Percentiles rank a stretch among this genome's conserved stretches.
Conservation (phyloP, 805 yeast species). For the Myxozyma kluyveri region DNA sequence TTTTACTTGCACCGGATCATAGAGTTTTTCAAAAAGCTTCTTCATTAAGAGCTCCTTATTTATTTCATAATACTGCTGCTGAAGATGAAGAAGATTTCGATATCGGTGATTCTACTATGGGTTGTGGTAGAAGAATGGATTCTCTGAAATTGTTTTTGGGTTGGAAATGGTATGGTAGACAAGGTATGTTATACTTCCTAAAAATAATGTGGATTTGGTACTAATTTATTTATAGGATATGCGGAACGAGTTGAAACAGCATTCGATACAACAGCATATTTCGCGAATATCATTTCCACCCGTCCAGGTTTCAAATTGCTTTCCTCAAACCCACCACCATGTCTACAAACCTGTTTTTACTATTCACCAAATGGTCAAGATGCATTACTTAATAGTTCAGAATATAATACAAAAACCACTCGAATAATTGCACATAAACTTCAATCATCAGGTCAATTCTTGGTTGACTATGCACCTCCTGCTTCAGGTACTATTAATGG, state of each 20-base stretch:
- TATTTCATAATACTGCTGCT: conserved; percentile 58
- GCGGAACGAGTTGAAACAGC: conserved; percentile 70
- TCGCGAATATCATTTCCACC: conserved; percentile 47
- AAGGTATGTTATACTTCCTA: conserved; percentile 13
- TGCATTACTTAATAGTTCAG: conserved; percentile 33
- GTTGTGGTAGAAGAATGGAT: conserved; percentile 85
- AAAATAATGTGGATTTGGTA: background rate
- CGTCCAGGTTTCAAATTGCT: conserved; percentile 54
- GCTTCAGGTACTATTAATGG: conserved; percentile 27
- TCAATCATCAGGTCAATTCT: conserved; percentile 61
- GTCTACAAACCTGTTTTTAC: conserved; percentile 81
- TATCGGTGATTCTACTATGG: conserved; percentile 87
- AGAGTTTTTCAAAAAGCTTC: conserved; percentile 65
- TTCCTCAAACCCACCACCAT: conserved; percentile 61
- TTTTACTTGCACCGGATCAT: conserved; percentile 68
- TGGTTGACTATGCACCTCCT: conserved; percentile 73
- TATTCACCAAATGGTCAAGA: conserved; percentile 49
- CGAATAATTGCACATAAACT: conserved; percentile 59
- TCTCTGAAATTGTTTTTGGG: conserved; percentile 72
- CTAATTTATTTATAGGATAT: conserved; percentile 48
- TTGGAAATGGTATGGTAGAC: conserved; percentile 73
- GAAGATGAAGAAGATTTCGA: conserved; percentile 60
- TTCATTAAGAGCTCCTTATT: conserved; percentile 74
- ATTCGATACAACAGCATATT: conserved; percentile 59
- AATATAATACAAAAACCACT: conserved; percentile 53